Evolutionary conservation across 2,329 filamentous ascomycete genomes (phyloP), one percentile per base, ranked within the genome.

Genomic region (Grosmannia huntii): DNA sequence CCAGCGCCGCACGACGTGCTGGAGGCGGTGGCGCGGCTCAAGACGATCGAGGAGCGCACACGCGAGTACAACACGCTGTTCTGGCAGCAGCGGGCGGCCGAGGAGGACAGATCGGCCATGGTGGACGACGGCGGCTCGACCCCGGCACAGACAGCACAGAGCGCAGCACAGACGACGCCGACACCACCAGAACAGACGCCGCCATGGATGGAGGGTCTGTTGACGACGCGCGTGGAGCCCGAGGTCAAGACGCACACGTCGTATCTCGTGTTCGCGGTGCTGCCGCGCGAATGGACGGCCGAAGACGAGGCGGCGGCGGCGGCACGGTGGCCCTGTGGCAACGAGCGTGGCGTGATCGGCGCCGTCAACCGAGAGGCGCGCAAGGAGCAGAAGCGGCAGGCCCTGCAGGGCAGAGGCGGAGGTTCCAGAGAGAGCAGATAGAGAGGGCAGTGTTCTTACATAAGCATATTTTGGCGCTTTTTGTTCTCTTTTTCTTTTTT

Each of bases 161-260:
- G 31, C 31, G 9, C 19, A 50, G 27, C 53, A 31, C 44, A 33
- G 53, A n/a, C 25, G 16, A 53, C 9, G 9, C 23, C 11, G 14
- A 14, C 4, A 28, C 27, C 9, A 27, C 19, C 21, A 41, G 36
- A 31, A 27, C 27, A n/a, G 27, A 33, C 46, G 53, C 58, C 58
- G 6, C 14, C 44, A 1, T 95, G 85, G 74, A 82, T 87, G 68
- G 82, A 91, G 61, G 94, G 94, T 1, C 81, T 83, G 31, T 67
- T 97, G 48, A 79, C 90, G 33, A 89, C 95, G 66, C 81, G 90
- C 27, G 84, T 88, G 0, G 94, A 99, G 73, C 75, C 84, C 0
- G 94, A 99, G 67, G 75, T 97, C 60, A 96, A 96, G 78, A 94
- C 89, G 9, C 94, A 99, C 71, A 99, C 94, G 0, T 94, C 88